Evolutionary conservation across 768 basidiomycete species (phyloP), one percentile per base, ranked within the genome.

Genomic region (Tricholoma flavovirens): DNA sequence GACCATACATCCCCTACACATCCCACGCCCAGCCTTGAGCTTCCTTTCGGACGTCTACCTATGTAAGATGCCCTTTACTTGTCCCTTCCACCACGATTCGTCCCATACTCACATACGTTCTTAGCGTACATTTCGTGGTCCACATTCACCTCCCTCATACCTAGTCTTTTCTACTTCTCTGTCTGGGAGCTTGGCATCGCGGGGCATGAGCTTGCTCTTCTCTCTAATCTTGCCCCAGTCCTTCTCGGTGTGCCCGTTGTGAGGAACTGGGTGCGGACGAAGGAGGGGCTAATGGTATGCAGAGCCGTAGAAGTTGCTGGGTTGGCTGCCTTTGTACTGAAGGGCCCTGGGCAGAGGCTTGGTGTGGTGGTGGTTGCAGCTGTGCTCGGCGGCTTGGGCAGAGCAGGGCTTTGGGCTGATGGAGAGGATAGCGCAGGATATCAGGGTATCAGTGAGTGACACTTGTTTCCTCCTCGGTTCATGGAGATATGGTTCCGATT

Each of bases 111-210:
- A 49, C 46, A 24, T 26, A 32, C 43, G 15, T 24, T 30, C 52
- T 26, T 50, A 91, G 89, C 87, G 4, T 91, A 85, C 64, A 73
- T 88, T 15, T 90, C 87, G 69, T 92, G 89, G 88, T 88, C 91
- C 1, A 77, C 90, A 49, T 83, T 89, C 67, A 94, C 93, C 1
- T 79, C 83, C 3, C 81, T 93, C 17, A 80, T 86, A 5, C 85
- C 87, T 1, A 84, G 88, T 3, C 75, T 95, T 3, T 95, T 95
- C 74, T 95, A 94, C 71, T 95, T 92, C 73, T 93, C 90, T 22
- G 83, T 96, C 17, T 94, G 93, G 93, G 81, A 91, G 65, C 83
- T 94, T 15, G 90, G 88, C 24, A 77, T 95, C 29, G 83, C 88
- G 10, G 93, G 93, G 4, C 82, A 86, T 33, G 93, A 96, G 66